Conservation (phyloP, 2,329 filamentous ascomycete genomes). For the Paramyrothecium roridum region DNA sequence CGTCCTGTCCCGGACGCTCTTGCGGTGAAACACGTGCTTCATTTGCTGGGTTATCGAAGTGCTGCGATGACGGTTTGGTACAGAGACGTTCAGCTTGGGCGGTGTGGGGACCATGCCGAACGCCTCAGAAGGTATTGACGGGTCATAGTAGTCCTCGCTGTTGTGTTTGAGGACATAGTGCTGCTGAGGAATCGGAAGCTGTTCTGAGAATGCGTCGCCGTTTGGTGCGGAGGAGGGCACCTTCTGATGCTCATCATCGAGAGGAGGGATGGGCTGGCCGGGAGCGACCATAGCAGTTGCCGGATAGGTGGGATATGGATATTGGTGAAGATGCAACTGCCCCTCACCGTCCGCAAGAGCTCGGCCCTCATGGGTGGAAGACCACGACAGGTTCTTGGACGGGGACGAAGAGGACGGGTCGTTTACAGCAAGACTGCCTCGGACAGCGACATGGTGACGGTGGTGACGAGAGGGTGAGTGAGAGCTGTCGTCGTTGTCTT, state of each 20-base stretch:
- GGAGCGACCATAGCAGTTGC: slow-evolving; percentile 1
- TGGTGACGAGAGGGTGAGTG: background rate
- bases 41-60: slow-evolving; percentile 33
- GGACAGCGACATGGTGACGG: background rate
- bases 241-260: slow-evolving; percentile 2
- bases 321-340: background rate
- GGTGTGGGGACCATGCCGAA: slow-evolving; percentile 33
- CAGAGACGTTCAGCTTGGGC: slow-evolving; percentile 12
- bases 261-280: background rate
- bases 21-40: slow-evolving; percentile 31
- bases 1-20: slow-evolving; percentile 26
- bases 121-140: slow-evolving; percentile 35
- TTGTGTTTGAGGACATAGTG: slow-evolving; percentile 29
- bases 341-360: background rate
- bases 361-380: background rate
- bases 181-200: slow-evolving; percentile 19
- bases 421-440: background rate
- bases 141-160: slow-evolving; percentile 39
- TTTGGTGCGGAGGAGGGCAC: slow-evolving; percentile 16
- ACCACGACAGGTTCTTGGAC: background rate
- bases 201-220: slow-evolving; percentile 22
- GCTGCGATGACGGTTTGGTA: slow-evolving; percentile 20
- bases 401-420: background rate
- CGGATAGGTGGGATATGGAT: background rate
- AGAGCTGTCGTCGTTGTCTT: slow-evolving; percentile 8